Evolutionary conservation across 306 rosid genomes (phyloP).

Genomic region (Begonia loranthoides): DNA sequence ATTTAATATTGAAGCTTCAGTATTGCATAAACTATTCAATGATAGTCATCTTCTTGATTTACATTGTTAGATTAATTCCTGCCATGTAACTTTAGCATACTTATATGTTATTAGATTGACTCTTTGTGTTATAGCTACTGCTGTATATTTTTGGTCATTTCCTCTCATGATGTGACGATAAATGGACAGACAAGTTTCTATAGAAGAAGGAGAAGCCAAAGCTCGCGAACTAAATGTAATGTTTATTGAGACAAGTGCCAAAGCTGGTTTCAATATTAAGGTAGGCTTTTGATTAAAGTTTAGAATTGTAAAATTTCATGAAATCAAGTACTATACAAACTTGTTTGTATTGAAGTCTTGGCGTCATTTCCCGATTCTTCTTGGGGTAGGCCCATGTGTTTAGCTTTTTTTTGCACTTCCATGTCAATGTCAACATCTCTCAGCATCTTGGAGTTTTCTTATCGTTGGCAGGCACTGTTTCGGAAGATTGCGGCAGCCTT

Average conservation of each 20-base stretch:
- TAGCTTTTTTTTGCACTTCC: neutral
- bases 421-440: neutral
- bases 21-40: no score
- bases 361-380: no score
- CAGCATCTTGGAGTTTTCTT: neutral
- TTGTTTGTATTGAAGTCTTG: no score
- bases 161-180: neutral
- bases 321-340: no score
- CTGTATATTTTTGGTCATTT: conserved; percentile 2
- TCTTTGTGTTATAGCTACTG: neutral
- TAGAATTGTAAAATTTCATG: no score
- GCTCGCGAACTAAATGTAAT: conserved; percentile 65
- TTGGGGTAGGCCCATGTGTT: neutral
- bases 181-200: conserved; percentile 64
- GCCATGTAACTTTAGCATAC: neutral
- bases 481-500: conserved; percentile 88
- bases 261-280: conserved; percentile 87
- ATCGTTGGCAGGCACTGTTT: conserved; percentile 47
- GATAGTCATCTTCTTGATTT: no score
- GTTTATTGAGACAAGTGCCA: conserved; percentile 90
- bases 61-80: neutral
- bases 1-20: no score
- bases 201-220: conserved; percentile 85
- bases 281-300: conserved; percentile 13
- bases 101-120: neutral